Percentiles rank a stretch among this genome's conserved stretches.
Evolutionary conservation across 2,329 filamentous ascomycete species (phyloP).

Genomic region (Pseudodiploospora longispora): DNA sequence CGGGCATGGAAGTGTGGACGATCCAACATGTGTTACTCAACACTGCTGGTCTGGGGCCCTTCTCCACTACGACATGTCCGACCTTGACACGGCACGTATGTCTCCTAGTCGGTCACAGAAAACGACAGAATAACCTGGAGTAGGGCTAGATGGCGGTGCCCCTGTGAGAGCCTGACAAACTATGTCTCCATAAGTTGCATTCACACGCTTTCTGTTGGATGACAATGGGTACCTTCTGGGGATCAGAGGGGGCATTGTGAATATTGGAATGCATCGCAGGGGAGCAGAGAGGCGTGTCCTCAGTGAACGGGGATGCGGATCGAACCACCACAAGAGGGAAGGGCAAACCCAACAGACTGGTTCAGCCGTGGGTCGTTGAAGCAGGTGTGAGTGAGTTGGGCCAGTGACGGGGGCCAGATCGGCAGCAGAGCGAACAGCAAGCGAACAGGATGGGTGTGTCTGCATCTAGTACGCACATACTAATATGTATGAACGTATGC

Average conservation of each 20-base stretch:
- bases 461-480: too few species aligned
- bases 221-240: not conserved
- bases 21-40: not conserved
- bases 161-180: too few species aligned
- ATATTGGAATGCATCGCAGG: not conserved
- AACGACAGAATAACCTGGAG: too few species aligned
- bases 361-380: constrained; percentile 3
- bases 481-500: too few species aligned
- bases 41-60: not conserved
- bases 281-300: too few species aligned
- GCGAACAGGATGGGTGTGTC: too few species aligned
- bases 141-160: too few species aligned
- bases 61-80: constrained; percentile 2
- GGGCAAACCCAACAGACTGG: constrained; percentile 9
- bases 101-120: too few species aligned
- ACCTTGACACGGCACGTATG: not conserved
- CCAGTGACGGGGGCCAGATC: constrained; percentile 4
- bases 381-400: not conserved
- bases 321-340: constrained; percentile 3
- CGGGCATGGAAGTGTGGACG: too few species aligned
- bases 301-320: not conserved
- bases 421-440: not conserved
- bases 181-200: too few species aligned
- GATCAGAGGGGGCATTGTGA: not conserved
- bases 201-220: not conserved